A percentile compares a stretch with the other conserved stretches of the same genome.
These are phyloP conservation scores for Trichocladium uniseriatum DNA, from an alignment of 495 filamentous ascomycete genomes.

Conservation along the genomic window DNA sequence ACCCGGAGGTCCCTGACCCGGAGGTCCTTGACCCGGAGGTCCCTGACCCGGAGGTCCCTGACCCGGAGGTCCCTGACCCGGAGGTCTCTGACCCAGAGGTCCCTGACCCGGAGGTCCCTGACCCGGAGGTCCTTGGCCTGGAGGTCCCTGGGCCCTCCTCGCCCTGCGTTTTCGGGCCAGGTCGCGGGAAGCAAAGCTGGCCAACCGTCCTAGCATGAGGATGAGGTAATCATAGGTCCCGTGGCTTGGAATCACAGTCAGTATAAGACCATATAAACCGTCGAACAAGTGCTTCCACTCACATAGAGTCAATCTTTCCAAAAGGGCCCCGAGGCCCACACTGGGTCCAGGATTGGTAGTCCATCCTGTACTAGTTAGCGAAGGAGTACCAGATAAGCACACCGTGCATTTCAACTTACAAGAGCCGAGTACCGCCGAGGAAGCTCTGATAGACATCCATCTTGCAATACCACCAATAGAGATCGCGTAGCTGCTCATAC, in stretches of 20 bases:
- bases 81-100: too few relatives aligned
- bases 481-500: slow-evolving; percentile 72
- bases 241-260: slow-evolving; percentile 37
- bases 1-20: too few relatives aligned
- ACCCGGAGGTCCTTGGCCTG: slow-evolving; percentile 1
- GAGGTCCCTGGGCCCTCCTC: slow-evolving; percentile 32
- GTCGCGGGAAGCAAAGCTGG: slow-evolving; percentile 72
- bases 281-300: slow-evolving; percentile 14
- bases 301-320: slow-evolving; percentile 67
- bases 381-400: not conserved
- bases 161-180: slow-evolving; percentile 63
- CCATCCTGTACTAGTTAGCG: slow-evolving; percentile 48
- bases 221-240: slow-evolving; percentile 80
- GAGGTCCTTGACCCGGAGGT: too few relatives aligned
- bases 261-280: not conserved
- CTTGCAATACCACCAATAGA: slow-evolving; percentile 96
- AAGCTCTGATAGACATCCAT: slow-evolving; percentile 89
- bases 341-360: slow-evolving; percentile 69
- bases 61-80: too few relatives aligned
- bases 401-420: slow-evolving; percentile 53
- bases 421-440: slow-evolving; percentile 70
- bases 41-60: too few relatives aligned
- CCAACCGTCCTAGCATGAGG: slow-evolving; percentile 72
- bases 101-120: too few relatives aligned
- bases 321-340: slow-evolving; percentile 77